A percentile compares a stretch with the other conserved stretches of the same genome.
Evolutionary conservation across 768 basidiomycete species (phyloP).

Genomic region (Tulasnella sp.): DNA sequence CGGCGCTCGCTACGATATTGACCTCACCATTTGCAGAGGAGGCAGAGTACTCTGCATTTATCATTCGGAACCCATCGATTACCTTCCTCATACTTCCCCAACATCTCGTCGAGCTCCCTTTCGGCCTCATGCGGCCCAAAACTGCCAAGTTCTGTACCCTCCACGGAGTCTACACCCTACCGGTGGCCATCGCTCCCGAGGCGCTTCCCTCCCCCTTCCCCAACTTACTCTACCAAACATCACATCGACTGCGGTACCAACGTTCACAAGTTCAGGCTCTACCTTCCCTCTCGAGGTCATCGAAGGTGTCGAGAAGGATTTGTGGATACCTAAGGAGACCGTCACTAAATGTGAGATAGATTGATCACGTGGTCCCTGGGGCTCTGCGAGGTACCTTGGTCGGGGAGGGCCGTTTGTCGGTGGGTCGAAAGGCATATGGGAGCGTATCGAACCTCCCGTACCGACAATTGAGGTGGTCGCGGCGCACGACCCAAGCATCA

Average conservation of each 20-base stretch:
- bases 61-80: constrained; percentile 1
- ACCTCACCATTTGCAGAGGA: not conserved
- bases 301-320: no score
- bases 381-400: not conserved
- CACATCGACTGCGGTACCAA: no score
- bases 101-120: not conserved
- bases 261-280: not conserved
- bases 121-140: not conserved
- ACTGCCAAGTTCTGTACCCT: constrained; percentile 3
- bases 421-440: constrained; percentile 2
- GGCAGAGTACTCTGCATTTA: constrained; percentile 9
- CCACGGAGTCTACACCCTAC: not conserved
- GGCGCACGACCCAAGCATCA: not conserved
- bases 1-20: no score
- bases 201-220: constrained; percentile 1
- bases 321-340: no score
- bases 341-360: no score
- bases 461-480: not conserved
- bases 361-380: not conserved
- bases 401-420: constrained; percentile 1
- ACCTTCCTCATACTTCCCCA: not conserved
- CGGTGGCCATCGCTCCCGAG: not conserved
- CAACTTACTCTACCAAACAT: no score
- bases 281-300: no score
- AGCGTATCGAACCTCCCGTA: not conserved